Evolutionary conservation across 2,329 filamentous ascomycete genomes (phyloP).

Genomic region (Beauveria sp.): DNA sequence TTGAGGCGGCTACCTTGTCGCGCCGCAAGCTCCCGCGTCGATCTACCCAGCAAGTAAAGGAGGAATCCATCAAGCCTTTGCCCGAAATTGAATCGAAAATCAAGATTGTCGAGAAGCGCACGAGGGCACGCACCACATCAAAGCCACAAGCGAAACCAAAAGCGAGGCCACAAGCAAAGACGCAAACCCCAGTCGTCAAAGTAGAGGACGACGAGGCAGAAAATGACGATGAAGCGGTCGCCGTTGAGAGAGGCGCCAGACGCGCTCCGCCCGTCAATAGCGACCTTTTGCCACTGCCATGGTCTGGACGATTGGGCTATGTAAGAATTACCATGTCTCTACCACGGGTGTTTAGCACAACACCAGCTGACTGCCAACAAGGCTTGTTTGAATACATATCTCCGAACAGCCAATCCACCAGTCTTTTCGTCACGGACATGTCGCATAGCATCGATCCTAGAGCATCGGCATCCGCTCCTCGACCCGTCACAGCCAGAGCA

Average conservation of each 20-base stretch:
- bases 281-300: slow-evolving; percentile 74
- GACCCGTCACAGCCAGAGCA: slow-evolving; percentile 73
- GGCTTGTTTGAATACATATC: slow-evolving; percentile 90
- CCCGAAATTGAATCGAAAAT: background rate
- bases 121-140: background rate
- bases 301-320: slow-evolving; percentile 85
- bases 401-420: slow-evolving; percentile 71
- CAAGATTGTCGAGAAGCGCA: background rate
- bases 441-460: slow-evolving; percentile 81
- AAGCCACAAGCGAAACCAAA: background rate
- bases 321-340: slow-evolving; percentile 39
- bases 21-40: slow-evolving; percentile 1
- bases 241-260: slow-evolving; percentile 28
- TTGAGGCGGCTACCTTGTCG: background rate
- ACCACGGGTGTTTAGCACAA: background rate
- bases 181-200: background rate
- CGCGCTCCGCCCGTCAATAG: slow-evolving; percentile 61
- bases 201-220: background rate
- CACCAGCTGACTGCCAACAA: slow-evolving; percentile 19
- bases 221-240: background rate
- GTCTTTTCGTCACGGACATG: slow-evolving; percentile 90
- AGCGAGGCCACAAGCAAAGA: background rate
- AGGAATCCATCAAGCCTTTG: background rate
- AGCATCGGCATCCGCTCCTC: slow-evolving; percentile 74
- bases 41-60: background rate